These are phyloP conservation scores for Exophiala sp. DNA, from an alignment of 2,329 filamentous ascomycete genomes.

Conservation along the genomic window DNA sequence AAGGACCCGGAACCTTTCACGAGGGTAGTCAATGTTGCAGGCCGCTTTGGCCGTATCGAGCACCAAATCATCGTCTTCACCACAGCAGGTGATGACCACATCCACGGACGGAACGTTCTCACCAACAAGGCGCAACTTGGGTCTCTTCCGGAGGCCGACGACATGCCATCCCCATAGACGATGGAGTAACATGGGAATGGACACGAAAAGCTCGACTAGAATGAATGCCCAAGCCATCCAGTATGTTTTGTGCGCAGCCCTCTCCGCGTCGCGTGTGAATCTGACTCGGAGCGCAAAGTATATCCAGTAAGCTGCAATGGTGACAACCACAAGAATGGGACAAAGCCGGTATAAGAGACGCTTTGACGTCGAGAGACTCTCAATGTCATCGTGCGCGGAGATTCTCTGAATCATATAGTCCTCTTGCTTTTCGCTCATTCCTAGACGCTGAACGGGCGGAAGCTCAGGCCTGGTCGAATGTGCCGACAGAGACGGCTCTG, in stretches of 20 bases:
- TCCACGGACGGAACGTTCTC: constrained; percentile 51
- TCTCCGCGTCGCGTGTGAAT: constrained; percentile 15
- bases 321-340: constrained; percentile 14
- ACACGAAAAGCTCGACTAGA: constrained; percentile 16
- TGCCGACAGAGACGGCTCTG: constrained; percentile 2
- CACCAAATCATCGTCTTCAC: constrained; percentile 50
- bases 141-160: constrained; percentile 11
- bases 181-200: constrained; percentile 20
- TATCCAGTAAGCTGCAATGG: constrained; percentile 16
- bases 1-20: constrained; percentile 48
- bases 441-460: not conserved
- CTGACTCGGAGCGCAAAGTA: constrained; percentile 21
- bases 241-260: constrained; percentile 12
- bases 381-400: constrained; percentile 19
- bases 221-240: constrained; percentile 26
- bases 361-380: constrained; percentile 12
- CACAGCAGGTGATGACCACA: constrained; percentile 52
- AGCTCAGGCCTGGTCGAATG: constrained; percentile 7
- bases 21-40: constrained; percentile 49
- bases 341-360: constrained; percentile 14
- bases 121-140: constrained; percentile 21
- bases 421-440: constrained; percentile 17
- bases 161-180: constrained; percentile 18
- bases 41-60: constrained; percentile 50
- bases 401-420: constrained; percentile 19